These are phyloP conservation scores for Raffaelea deltoideospora DNA, from an alignment of 2,329 filamentous ascomycete species.

Conservation along the genomic window DNA sequence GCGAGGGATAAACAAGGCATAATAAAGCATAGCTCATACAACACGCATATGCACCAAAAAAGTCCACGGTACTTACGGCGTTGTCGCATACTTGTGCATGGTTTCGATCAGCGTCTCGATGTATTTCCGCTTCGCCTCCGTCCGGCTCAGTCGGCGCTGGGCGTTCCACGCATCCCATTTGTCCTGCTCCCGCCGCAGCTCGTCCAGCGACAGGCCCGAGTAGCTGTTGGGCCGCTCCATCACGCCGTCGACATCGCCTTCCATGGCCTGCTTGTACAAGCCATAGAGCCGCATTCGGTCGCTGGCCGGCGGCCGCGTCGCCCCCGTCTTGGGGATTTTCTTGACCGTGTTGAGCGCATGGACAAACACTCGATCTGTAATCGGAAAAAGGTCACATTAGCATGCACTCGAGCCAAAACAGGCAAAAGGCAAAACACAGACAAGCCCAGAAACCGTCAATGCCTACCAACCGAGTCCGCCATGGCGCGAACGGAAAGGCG, in stretches of 20 bases:
- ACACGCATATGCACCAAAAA: no score
- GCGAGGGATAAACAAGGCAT: background rate
- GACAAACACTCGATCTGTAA: slow-evolving; percentile 86
- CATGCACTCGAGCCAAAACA: background rate
- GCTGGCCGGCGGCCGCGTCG: slow-evolving; percentile 67
- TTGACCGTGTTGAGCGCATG: slow-evolving; percentile 98
- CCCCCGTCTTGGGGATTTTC: slow-evolving; percentile 88
- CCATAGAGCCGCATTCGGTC: slow-evolving; percentile 91
- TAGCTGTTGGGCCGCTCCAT: slow-evolving; percentile 62
- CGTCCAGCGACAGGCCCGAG: slow-evolving; percentile 32
- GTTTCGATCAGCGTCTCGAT: slow-evolving; percentile 90
- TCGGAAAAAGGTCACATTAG: background rate
- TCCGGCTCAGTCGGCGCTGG: slow-evolving; percentile 68
- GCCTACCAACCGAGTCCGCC: slow-evolving; percentile 38
- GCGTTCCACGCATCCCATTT: slow-evolving; percentile 94
- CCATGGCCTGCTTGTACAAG: slow-evolving; percentile 98
- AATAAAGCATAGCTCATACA: background rate
- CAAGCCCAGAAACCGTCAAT: slow-evolving; percentile 1
- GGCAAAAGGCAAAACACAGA: background rate
- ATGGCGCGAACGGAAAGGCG: no score
- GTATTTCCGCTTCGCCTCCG: slow-evolving; percentile 87
- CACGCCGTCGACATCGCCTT: slow-evolving; percentile 88
- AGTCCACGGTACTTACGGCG: slow-evolving; percentile 50
- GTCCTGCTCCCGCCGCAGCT: slow-evolving; percentile 42
- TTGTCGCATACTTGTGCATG: slow-evolving; percentile 92